Conservation (phyloP, 331 rosid species). For the Rhamnella rubrinervis region DNA sequence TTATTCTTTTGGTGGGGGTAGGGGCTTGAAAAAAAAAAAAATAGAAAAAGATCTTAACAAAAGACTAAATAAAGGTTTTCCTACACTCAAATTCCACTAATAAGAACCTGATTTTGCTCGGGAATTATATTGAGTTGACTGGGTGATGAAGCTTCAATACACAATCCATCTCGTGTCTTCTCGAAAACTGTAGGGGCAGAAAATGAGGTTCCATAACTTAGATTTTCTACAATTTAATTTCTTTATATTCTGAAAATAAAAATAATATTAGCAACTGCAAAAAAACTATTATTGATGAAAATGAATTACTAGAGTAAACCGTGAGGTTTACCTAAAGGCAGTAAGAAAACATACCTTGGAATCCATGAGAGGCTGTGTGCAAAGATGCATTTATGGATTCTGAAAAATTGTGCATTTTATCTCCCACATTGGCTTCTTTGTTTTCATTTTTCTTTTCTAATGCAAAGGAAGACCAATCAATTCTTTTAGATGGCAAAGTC, state of each 20-base stretch:
- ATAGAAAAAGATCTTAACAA: background rate
- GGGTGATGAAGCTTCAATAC: constrained; percentile 38
- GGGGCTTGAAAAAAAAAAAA: background rate
- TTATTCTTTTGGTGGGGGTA: background rate
- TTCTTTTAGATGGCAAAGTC: constrained; percentile 64
- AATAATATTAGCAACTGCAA: constrained; percentile 15
- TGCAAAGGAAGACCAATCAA: constrained; percentile 60
- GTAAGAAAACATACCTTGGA: constrained; percentile 42
- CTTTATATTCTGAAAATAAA: constrained; percentile 12
- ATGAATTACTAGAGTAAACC: constrained; percentile 19
- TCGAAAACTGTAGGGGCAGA: constrained; percentile 45
- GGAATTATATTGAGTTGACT: constrained; percentile 29
- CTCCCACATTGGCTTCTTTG: constrained; percentile 34
- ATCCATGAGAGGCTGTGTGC: constrained; percentile 30
- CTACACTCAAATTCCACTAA: constrained; percentile 19
- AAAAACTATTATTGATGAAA: constrained; percentile 5
- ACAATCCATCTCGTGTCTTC: constrained; percentile 38
- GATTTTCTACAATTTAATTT: constrained; percentile 18
- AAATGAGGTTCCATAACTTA: constrained; percentile 26
- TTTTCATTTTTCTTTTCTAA: constrained; percentile 48
- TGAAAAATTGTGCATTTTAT: constrained; percentile 33
- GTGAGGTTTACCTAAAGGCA: constrained; percentile 13
- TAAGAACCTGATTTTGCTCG: constrained; percentile 64
- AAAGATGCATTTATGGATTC: constrained; percentile 34
- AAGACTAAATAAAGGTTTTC: background rate